A percentile compares a stretch with the other conserved stretches of the same genome.
These are phyloP conservation scores for Dipteronia dyeriana DNA, from an alignment of 345 rosid species.

Conservation along the genomic window DNA sequence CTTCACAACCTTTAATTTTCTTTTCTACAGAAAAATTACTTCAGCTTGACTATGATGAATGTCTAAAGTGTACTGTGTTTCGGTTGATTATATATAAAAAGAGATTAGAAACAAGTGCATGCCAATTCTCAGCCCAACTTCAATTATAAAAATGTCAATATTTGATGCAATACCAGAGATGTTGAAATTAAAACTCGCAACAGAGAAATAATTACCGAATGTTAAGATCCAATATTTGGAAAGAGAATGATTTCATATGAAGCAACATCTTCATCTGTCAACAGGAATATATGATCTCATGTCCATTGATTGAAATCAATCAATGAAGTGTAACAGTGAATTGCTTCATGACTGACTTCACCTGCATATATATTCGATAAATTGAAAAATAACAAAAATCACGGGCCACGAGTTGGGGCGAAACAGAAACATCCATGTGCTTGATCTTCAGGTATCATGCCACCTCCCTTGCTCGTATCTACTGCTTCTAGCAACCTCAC, in stretches of 20 bases:
- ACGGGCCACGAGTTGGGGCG: constrained; percentile 65
- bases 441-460: constrained; percentile 86
- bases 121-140: not conserved
- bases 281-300: constrained; percentile 7
- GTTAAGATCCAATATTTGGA: not conserved
- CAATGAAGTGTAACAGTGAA: constrained; percentile 5
- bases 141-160: not conserved
- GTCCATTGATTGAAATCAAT: not conserved
- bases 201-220: constrained; percentile 11
- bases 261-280: constrained; percentile 9
- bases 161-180: not conserved
- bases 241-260: constrained; percentile 1
- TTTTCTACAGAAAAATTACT: too few species aligned
- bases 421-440: constrained; percentile 67
- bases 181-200: not conserved
- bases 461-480: constrained; percentile 87
- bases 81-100: not conserved
- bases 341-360: not conserved
- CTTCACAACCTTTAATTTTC: not conserved
- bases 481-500: constrained; percentile 67
- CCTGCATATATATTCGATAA: not conserved
- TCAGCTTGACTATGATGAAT: not conserved
- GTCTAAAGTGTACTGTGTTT: not conserved
- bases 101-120: not conserved
- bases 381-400: constrained; percentile 11